Evolutionary conservation across 192 early-diverging fungal genomes (phyloP).

Genomic region (Hyaloraphidium curvatum): DNA sequence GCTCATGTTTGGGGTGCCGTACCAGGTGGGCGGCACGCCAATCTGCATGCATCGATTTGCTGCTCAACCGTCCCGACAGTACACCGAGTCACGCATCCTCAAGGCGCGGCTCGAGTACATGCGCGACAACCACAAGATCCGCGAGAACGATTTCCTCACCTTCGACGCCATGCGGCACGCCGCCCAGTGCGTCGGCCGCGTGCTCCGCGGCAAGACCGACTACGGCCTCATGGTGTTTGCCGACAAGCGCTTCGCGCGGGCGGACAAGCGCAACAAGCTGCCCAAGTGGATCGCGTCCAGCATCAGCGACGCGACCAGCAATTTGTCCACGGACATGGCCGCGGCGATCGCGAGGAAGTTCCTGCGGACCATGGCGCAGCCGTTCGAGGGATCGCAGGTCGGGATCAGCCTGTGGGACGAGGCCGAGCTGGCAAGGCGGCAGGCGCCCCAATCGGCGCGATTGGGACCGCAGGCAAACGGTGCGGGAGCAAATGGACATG

Average conservation of each 20-base stretch:
- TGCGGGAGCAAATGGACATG: too few species aligned
- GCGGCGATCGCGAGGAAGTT: slow-evolving; percentile 79
- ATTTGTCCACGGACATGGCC: slow-evolving; percentile 96
- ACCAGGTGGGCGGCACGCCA: slow-evolving; percentile 35
- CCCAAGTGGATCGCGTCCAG: slow-evolving; percentile 91
- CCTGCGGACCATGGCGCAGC: slow-evolving; percentile 87
- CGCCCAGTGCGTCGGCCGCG: slow-evolving; percentile 96
- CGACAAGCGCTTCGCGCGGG: slow-evolving; percentile 86
- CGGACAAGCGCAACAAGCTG: slow-evolving; percentile 86
- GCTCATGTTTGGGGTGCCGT: slow-evolving; percentile 98
- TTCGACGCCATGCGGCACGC: slow-evolving; percentile 99
- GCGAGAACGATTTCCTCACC: slow-evolving; percentile 97
- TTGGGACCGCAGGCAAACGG: too few species aligned
- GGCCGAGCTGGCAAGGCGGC: slow-evolving; percentile 6
- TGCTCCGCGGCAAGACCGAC: slow-evolving; percentile 91
- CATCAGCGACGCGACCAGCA: slow-evolving; percentile 70
- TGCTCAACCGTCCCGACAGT: slow-evolving; percentile 15
- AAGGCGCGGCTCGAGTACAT: slow-evolving; percentile 92
- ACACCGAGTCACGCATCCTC: slow-evolving; percentile 84
- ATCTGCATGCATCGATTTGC: neutral
- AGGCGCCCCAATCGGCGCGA: too few species aligned
- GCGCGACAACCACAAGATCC: slow-evolving; percentile 73
- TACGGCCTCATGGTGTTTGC: slow-evolving; percentile 99
- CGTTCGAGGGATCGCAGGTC: slow-evolving; percentile 60
- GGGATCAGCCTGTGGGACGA: slow-evolving; percentile 70